Evolutionary conservation across 345 rosid species (phyloP).

Genomic region (Stellera chamaejasme): DNA sequence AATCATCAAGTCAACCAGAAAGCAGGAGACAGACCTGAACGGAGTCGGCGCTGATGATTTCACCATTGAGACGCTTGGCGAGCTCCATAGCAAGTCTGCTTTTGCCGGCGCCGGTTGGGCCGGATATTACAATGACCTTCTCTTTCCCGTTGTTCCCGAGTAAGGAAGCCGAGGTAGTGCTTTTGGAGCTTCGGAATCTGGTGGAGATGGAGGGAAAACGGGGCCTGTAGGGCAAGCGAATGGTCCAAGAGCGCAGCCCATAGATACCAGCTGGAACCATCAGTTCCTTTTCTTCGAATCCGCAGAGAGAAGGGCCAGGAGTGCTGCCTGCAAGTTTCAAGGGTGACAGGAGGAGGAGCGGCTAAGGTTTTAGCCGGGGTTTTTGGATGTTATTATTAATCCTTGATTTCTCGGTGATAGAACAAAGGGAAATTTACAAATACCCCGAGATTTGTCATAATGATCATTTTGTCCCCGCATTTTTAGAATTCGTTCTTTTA

Average conservation of each 20-base stretch:
- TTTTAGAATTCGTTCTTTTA: no score
- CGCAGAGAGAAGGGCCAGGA: not conserved
- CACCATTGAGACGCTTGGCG: slow-evolving; percentile 82
- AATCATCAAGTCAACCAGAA: not conserved
- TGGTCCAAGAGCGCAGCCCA: slow-evolving; percentile 34
- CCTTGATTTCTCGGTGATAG: no score
- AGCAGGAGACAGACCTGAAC: slow-evolving; percentile 51
- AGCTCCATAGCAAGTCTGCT: slow-evolving; percentile 80
- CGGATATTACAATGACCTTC: slow-evolving; percentile 81
- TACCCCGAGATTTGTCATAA: no score
- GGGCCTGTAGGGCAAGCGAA: slow-evolving; percentile 29
- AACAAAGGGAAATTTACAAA: no score
- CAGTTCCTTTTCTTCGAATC: not conserved
- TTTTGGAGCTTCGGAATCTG: slow-evolving; percentile 24
- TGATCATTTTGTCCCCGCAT: no score
- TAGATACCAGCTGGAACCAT: slow-evolving; percentile 39
- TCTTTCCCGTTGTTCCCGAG: slow-evolving; percentile 24
- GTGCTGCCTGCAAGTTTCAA: not conserved
- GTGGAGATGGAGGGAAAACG: slow-evolving; percentile 16
- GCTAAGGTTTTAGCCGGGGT: slow-evolving; percentile 7
- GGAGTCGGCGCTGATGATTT: slow-evolving; percentile 96
- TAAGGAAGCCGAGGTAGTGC: slow-evolving; percentile 26
- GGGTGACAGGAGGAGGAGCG: not conserved
- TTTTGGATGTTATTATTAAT: not conserved
- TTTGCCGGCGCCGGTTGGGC: slow-evolving; percentile 93